Evolutionary conservation across 192 early-diverging fungal species (phyloP).

Genomic region (Coemansia sp.): DNA sequence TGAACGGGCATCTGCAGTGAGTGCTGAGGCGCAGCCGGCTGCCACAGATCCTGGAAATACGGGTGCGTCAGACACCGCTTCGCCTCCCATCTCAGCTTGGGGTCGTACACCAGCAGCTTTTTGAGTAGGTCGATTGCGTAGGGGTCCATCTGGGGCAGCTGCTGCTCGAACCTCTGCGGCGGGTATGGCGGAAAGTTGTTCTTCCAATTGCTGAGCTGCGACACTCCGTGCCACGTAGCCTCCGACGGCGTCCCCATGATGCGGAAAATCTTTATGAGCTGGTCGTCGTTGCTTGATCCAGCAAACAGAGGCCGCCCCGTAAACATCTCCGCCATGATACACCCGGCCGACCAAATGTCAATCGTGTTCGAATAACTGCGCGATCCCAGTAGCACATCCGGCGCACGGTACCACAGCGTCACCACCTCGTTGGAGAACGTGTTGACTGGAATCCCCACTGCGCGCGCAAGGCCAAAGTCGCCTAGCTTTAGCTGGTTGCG

Average conservation of each 20-base stretch:
- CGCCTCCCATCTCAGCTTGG: slow-evolving; percentile 45
- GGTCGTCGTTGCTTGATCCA: slow-evolving; percentile 78
- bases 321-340: slow-evolving; percentile 96
- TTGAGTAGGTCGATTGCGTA: slow-evolving; percentile 70
- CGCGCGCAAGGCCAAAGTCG: slow-evolving; percentile 80
- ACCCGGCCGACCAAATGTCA: slow-evolving; percentile 97
- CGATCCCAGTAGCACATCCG: slow-evolving; percentile 94
- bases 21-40: slow-evolving; percentile 24
- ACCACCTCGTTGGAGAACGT: slow-evolving; percentile 98
- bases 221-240: slow-evolving; percentile 71
- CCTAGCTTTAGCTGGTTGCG: slow-evolving; percentile 80
- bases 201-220: slow-evolving; percentile 68
- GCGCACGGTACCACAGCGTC: slow-evolving; percentile 97
- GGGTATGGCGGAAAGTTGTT: slow-evolving; percentile 64
- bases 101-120: slow-evolving; percentile 74
- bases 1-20: slow-evolving; percentile 25
- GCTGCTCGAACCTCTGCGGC: slow-evolving; percentile 59
- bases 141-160: slow-evolving; percentile 73
- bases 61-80: slow-evolving; percentile 34
- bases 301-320: slow-evolving; percentile 77
- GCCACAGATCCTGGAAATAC: slow-evolving; percentile 49
- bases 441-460: slow-evolving; percentile 83
- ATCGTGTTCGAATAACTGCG: slow-evolving; percentile 92
- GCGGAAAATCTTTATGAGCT: slow-evolving; percentile 76
- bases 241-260: slow-evolving; percentile 76